Conservation (phyloP, 495 filamentous ascomycete species). For the Baudoinia panamericana region DNA sequence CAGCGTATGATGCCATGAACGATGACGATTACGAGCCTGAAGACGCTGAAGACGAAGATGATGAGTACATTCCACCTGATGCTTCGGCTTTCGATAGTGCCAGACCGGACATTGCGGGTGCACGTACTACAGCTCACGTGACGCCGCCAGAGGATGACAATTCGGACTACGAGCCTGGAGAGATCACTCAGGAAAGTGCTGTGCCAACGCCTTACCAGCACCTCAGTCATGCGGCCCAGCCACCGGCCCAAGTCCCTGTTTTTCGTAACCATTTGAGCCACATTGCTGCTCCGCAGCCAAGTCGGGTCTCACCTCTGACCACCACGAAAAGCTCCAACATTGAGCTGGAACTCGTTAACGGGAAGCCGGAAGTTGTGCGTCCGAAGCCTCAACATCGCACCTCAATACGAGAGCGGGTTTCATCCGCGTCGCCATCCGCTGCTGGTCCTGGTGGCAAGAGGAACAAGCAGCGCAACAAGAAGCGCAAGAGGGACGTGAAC, state of each 20-base stretch:
- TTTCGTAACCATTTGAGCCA: slow-evolving; percentile 49
- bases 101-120: neutral
- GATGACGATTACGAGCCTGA: slow-evolving; percentile 11
- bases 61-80: slow-evolving; percentile 21
- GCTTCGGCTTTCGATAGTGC: slow-evolving; percentile 12
- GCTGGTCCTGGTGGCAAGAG: neutral
- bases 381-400: slow-evolving; percentile 6
- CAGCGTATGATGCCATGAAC: neutral
- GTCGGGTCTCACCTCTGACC: slow-evolving; percentile 65
- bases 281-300: slow-evolving; percentile 69
- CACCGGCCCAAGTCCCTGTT: slow-evolving; percentile 33
- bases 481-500: slow-evolving; percentile 19
- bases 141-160: slow-evolving; percentile 7
- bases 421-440: slow-evolving; percentile 13
- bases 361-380: slow-evolving; percentile 15
- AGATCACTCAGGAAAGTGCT: slow-evolving; percentile 16
- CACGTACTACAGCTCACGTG: too few relatives aligned
- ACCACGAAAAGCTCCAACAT: slow-evolving; percentile 37
- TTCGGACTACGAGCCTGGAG: slow-evolving; percentile 22
- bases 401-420: slow-evolving; percentile 5
- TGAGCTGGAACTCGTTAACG: slow-evolving; percentile 19
- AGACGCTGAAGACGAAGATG: slow-evolving; percentile 18
- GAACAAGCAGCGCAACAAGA: slow-evolving; percentile 18
- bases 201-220: slow-evolving; percentile 6
- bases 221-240: neutral